Evolutionary conservation across 345 rosid genomes (phyloP).

Genomic region (Camelina sativa): DNA sequence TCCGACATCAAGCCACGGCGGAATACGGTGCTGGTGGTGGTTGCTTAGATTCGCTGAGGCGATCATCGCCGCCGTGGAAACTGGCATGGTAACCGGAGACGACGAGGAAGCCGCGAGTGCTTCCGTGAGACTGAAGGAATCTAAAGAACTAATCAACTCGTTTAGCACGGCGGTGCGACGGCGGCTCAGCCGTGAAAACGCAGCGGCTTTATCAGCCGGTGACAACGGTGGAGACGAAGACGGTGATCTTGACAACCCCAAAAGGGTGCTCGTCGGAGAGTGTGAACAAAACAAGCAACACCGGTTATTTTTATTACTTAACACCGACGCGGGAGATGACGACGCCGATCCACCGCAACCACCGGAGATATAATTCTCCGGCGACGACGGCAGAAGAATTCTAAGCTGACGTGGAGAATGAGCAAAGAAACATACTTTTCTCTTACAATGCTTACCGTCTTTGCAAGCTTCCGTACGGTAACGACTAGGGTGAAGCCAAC

Average conservation of each 20-base stretch:
- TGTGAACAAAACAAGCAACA: constrained; percentile 64
- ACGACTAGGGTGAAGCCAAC: constrained; percentile 76
- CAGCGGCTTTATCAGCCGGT: constrained; percentile 50
- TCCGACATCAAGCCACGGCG: constrained; percentile 59
- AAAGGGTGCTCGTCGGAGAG: constrained; percentile 71
- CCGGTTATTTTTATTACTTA: constrained; percentile 31
- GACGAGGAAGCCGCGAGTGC: constrained; percentile 24
- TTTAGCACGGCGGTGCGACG: constrained; percentile 33
- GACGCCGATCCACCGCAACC: constrained; percentile 25
- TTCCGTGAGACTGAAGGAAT: constrained; percentile 55
- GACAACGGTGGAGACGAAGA: constrained; percentile 72
- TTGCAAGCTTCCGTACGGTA: constrained; percentile 79
- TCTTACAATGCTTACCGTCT: constrained; percentile 69
- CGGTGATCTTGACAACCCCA: constrained; percentile 58
- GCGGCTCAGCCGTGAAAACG: constrained; percentile 37
- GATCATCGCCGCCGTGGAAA: constrained; percentile 38
- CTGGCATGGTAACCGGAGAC: constrained; percentile 28
- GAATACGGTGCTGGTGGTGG: constrained; percentile 31
- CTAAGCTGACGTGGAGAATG: constrained; percentile 72
- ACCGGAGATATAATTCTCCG: constrained; percentile 15
- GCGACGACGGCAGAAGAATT: constrained; percentile 47
- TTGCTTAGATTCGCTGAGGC: constrained; percentile 14
- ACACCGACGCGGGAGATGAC: constrained; percentile 21
- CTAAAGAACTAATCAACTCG: constrained; percentile 64
- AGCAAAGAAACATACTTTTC: constrained; percentile 78